phyloP scores from a whole-genome alignment of 805 yeast genomes.

The Candida ovalis region DNA sequence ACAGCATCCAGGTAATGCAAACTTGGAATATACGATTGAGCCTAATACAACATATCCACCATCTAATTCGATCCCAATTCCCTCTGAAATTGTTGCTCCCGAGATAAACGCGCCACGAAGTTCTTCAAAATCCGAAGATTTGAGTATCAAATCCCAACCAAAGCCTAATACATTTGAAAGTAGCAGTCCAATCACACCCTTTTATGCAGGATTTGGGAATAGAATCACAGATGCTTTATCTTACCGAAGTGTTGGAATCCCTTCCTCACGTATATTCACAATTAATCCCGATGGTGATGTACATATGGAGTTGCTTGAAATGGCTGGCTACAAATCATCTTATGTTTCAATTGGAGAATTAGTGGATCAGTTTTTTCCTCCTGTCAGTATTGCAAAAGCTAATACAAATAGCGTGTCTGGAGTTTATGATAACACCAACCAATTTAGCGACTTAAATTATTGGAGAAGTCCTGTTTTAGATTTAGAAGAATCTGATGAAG shows the following conservation, averaged over 20 bases:
- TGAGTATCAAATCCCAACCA: background rate
- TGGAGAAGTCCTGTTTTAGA: conserved; percentile 84
- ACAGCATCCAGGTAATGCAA: background rate
- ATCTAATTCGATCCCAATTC: background rate
- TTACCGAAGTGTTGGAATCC: conserved; percentile 89
- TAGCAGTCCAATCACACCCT: conserved; percentile 63
- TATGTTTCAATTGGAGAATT: conserved; percentile 88
- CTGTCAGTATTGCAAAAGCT: conserved; percentile 39
- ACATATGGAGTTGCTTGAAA: conserved; percentile 90
- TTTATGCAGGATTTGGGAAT: conserved; percentile 97
- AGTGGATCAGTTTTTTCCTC: conserved; percentile 97
- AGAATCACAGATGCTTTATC: conserved; percentile 95
- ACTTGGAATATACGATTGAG: background rate
- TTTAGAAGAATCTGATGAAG: conserved; percentile 55
- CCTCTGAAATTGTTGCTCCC: background rate
- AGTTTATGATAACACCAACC: conserved; percentile 43
- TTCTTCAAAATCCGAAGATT: background rate
- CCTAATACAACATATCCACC: background rate
- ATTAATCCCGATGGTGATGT: conserved; percentile 97
- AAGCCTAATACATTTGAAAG: conserved; percentile 13
- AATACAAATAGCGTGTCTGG: conserved; percentile 13
- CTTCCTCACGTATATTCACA: conserved; percentile 90
- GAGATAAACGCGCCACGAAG: background rate
- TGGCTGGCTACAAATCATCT: conserved; percentile 87
- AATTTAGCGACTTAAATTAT: conserved; percentile 80